These are phyloP conservation scores for Mycena metata DNA, from an alignment of 768 basidiomycete species.

Conservation along the genomic window DNA sequence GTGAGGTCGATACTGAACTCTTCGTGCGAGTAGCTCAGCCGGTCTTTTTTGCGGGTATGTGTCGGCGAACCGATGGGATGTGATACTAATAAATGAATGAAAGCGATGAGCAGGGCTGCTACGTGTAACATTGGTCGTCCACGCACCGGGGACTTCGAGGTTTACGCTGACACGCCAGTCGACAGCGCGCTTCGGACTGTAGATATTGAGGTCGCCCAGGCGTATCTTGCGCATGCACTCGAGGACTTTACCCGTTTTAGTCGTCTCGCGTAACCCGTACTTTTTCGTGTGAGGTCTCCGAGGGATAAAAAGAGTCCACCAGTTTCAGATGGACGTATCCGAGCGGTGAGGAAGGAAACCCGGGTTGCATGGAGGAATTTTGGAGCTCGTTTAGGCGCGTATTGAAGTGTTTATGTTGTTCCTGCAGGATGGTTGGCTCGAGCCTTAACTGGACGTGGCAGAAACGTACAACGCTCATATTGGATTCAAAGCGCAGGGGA, in stretches of 20 bases:
- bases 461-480: conserved; percentile 86
- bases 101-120: neutral
- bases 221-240: conserved; percentile 85
- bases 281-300: conserved; percentile 63
- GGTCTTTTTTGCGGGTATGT: conserved; percentile 83
- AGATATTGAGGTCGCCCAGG: conserved; percentile 90
- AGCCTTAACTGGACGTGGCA: conserved; percentile 20
- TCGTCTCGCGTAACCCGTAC: conserved; percentile 89
- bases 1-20: conserved; percentile 95
- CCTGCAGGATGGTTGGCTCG: conserved; percentile 55
- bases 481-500: conserved; percentile 88
- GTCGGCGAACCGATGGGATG: conserved; percentile 76
- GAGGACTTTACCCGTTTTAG: conserved; percentile 70
- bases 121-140: conserved; percentile 5
- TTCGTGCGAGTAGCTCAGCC: conserved; percentile 94
- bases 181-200: conserved; percentile 81
- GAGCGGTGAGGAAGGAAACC: conserved; percentile 69
- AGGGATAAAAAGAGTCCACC: conserved; percentile 82
- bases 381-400: conserved; percentile 87
- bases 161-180: conserved; percentile 97
- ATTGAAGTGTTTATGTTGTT: conserved; percentile 92
- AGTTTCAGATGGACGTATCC: conserved; percentile 83
- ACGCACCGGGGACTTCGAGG: conserved; percentile 88
- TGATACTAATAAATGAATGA: conserved; percentile 56
- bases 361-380: conserved; percentile 64